phyloP scores from a whole-genome alignment of 139 green algal species.

The Zygnema circumcarinatum region DNA sequence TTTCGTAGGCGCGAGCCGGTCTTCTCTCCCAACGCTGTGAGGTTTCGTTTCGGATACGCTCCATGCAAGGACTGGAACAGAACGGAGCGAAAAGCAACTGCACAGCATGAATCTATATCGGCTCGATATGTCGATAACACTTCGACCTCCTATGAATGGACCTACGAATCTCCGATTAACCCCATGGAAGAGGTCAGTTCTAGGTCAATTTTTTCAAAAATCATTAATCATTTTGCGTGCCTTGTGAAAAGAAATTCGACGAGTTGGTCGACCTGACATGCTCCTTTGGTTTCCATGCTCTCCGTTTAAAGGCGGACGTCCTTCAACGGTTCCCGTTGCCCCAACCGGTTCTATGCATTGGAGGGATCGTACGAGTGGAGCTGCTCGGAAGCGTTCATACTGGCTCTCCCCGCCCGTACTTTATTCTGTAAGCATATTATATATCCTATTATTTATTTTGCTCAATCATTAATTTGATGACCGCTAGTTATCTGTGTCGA shows the following conservation, averaged over 20 bases:
- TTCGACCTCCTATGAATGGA: no score
- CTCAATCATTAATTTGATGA: no score
- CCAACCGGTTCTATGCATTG: conserved; percentile 50
- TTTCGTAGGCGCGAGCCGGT: conserved; percentile 45
- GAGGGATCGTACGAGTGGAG: conserved; percentile 54
- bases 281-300: not conserved
- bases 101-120: no score
- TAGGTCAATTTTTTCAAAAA: conserved; percentile 4
- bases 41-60: conserved; percentile 53
- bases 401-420: not conserved
- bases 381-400: conserved; percentile 56
- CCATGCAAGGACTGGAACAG: conserved; percentile 1
- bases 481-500: no score
- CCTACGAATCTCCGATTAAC: conserved; percentile 52
- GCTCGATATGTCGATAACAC: no score
- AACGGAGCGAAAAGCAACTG: no score
- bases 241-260: no score
- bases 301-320: conserved; percentile 41
- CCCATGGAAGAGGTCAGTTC: conserved; percentile 50
- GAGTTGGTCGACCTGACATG: no score
- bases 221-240: no score
- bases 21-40: conserved; percentile 51
- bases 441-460: no score
- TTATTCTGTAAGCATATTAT: not conserved
- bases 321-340: conserved; percentile 59